These are phyloP conservation scores for Sugiyamaella castrensis DNA, from an alignment of 1,139 yeast species.

Conservation along the genomic window DNA sequence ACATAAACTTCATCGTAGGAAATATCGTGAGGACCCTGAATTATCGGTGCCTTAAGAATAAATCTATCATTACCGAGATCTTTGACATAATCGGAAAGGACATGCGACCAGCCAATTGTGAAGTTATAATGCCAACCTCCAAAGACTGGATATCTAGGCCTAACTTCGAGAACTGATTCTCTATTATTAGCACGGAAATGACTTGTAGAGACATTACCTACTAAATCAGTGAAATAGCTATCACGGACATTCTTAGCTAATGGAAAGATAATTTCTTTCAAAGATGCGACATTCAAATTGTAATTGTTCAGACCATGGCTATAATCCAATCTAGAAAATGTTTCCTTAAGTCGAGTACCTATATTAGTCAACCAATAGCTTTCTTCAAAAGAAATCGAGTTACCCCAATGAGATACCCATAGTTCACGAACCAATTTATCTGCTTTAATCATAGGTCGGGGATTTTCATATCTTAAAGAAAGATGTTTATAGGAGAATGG, in stretches of 20 bases:
- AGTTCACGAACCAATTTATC: constrained; percentile 64
- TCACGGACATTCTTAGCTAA: constrained; percentile 53
- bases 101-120: constrained; percentile 86
- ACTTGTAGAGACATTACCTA: constrained; percentile 92
- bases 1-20: constrained; percentile 59
- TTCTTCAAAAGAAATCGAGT: constrained; percentile 68
- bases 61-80: constrained; percentile 50
- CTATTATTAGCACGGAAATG: constrained; percentile 41
- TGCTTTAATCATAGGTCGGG: constrained; percentile 62
- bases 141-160: constrained; percentile 88
- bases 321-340: constrained; percentile 79
- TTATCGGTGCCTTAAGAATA: constrained; percentile 63
- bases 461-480: constrained; percentile 61
- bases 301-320: constrained; percentile 43
- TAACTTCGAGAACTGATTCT: constrained; percentile 51
- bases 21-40: constrained; percentile 69
- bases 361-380: constrained; percentile 74
- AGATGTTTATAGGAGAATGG: constrained; percentile 51
- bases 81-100: constrained; percentile 51
- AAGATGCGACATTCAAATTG: constrained; percentile 39
- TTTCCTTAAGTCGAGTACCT: constrained; percentile 60
- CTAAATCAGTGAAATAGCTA: constrained; percentile 79
- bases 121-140: constrained; percentile 97
- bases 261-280: constrained; percentile 47
- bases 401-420: constrained; percentile 81